Evolutionary conservation across 352 stramenopile species (phyloP), one percentile per base, ranked within the genome.

Genomic region (Globisporangium ultimum): DNA sequence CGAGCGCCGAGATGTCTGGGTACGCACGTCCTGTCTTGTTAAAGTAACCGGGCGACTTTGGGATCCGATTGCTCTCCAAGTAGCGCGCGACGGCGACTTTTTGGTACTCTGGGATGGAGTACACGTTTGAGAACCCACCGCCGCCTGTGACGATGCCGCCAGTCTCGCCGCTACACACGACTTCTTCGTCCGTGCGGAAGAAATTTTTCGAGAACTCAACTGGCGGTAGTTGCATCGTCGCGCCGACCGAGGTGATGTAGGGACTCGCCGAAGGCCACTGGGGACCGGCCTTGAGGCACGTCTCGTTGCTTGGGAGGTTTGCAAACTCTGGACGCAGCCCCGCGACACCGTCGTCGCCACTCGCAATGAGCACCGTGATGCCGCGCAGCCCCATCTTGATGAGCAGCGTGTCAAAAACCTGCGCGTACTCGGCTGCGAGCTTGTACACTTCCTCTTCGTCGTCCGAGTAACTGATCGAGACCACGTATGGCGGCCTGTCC

Each of bases 381-480:
- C 91, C 91, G 18, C 78, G 81, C 2, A 95, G 38, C 9, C 86
- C 91, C 74, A 96, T 86, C 61, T 98, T 97, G 53, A 95, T 92
- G 8, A 97, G 67, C 50, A 97, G 71, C 1, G 75, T 76, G 56
- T 98, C 91, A 47, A 97, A 86, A 0, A 62, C 71, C 13, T 74
- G 78, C 48, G 95, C 85, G 54, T 95, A 96, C 11, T 77, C 76
- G 3, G 75, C 54, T 2, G 76, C 87, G 20, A 83, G 66, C 10
- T 93, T 71, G 58, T 91, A 95, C 56, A 95, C 91, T 51, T 92
- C 76, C 43, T 96, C 88, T 72, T 97, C 88, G 43, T 97, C 84
- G 61, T 96, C 88, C 10, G 91, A 95, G 58, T 97, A 97, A 49
- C 76, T 93, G 53, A 96, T 95, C 1, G 88, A 97, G 3, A 97